These are phyloP conservation scores for Epichloe hybrida DNA, from an alignment of 2,329 filamentous ascomycete species.

Conservation along the genomic window DNA sequence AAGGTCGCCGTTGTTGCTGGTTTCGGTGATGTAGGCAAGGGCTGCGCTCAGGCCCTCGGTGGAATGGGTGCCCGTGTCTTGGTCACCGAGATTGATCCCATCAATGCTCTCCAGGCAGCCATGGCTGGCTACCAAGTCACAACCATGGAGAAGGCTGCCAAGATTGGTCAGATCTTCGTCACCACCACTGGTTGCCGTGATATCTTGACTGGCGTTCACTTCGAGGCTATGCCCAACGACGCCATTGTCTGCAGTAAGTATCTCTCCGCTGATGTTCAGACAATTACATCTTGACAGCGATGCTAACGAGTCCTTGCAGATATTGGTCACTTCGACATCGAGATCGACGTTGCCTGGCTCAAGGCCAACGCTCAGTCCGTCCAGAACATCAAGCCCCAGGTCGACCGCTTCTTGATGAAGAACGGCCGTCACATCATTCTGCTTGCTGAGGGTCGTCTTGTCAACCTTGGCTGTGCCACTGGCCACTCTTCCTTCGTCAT, in stretches of 20 bases:
- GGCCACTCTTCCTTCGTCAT: slow-evolving; percentile 99
- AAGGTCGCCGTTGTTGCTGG: slow-evolving; percentile 97
- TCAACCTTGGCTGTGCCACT: slow-evolving; percentile 98
- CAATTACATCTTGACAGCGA: not conserved
- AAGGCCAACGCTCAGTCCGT: slow-evolving; percentile 90
- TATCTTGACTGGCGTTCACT: slow-evolving; percentile 84
- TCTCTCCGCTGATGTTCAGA: not conserved
- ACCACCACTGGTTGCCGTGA: slow-evolving; percentile 99
- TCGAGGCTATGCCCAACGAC: slow-evolving; percentile 91
- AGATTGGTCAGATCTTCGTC: slow-evolving; percentile 90
- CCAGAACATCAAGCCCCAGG: slow-evolving; percentile 99
- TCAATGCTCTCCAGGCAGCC: slow-evolving; percentile 98
- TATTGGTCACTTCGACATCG: slow-evolving; percentile 99
- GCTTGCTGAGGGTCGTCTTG: slow-evolving; percentile 92
- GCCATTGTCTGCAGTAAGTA: slow-evolving; percentile 89
- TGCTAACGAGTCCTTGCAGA: slow-evolving; percentile 28
- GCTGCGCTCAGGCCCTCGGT: slow-evolving; percentile 88
- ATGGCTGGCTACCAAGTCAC: slow-evolving; percentile 94
- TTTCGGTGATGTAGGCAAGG: slow-evolving; percentile 98
- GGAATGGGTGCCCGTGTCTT: slow-evolving; percentile 95
- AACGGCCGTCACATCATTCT: slow-evolving; percentile 96
- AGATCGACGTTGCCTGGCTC: slow-evolving; percentile 99
- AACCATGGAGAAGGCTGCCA: slow-evolving; percentile 94
- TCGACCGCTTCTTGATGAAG: slow-evolving; percentile 93
- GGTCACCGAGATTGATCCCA: slow-evolving; percentile 94